Evolutionary conservation across 179 eudicot genomes (phyloP), one percentile per base, ranked within the genome.

Genomic region (Amaranthus tricolor): DNA sequence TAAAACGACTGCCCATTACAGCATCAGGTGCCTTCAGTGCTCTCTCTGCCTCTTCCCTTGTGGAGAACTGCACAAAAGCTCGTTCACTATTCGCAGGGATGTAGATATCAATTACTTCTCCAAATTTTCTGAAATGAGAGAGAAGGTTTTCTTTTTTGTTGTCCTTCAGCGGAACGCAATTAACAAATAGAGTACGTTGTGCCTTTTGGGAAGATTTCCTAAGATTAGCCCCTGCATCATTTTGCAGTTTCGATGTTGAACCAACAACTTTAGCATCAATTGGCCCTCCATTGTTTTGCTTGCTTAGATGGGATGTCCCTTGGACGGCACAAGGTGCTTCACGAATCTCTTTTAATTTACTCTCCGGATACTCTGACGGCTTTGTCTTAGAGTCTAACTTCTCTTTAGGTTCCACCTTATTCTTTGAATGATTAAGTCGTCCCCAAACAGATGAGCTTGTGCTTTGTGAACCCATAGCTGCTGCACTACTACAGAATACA

Each of bases 21-120:
- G 99, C 96, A 89, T 95, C 98, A 81, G 99, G 97, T 77, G 98
- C 93, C 85, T 80, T 90, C 6, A 95, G 71, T 69, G 99, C 98
- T 69, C 84, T 88, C 77, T 93, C 99, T 19, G 99, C 99, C 73
- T 92, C 99, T 85, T 89, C 95, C 79, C 92, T 88, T 80, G 80
- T 93, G 58, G 92, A 95, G 71, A 95, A 95, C 81, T 93, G 99
- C 84, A 95, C 95, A 91, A 95, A 95, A 68, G 99, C 99, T 75
- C 87, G 88, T 69, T 93, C 98, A 82, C 84, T 85, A 74, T 88
- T 80, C 31, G 82, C 66, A 44, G 97, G 98, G 73, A 91, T 95
- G 78, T 83, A 84, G 68, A 95, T 87, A 76, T 95, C 90, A 76
- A 88, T 81, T 45, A 95, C 91, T 83, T 95, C 89, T 54, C 99